Conservation (phyloP, 768 basidiomycete genomes). For the Lactifluus volemus region DNA sequence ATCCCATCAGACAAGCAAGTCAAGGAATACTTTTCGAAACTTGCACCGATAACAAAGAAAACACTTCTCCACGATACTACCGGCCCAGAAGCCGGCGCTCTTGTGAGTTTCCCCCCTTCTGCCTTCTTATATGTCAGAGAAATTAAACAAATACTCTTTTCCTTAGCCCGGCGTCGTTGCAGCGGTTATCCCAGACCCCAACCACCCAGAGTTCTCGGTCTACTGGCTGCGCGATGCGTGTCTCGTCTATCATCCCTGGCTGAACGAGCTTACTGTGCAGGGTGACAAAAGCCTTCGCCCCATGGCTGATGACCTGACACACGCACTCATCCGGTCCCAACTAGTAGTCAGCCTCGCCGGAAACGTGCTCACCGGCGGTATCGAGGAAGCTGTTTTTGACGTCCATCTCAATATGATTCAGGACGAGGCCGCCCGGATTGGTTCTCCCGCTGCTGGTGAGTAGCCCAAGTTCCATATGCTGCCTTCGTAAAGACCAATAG, state of each 20-base stretch:
- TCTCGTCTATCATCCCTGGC: slow-evolving; percentile 9
- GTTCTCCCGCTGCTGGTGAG: slow-evolving; percentile 13
- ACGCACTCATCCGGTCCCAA: slow-evolving; percentile 10
- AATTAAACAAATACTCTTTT: background rate
- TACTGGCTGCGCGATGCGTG: slow-evolving; percentile 12
- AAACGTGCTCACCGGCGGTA: slow-evolving; percentile 9
- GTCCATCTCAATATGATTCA: slow-evolving; percentile 1
- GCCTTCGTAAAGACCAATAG: background rate
- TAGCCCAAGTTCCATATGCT: background rate
- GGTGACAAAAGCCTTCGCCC: slow-evolving; percentile 8
- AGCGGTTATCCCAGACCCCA: slow-evolving; percentile 4
- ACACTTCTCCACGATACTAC: slow-evolving; percentile 11
- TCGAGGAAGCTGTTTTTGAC: slow-evolving; percentile 9
- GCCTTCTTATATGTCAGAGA: background rate
- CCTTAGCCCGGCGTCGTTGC: background rate
- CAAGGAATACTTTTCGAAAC: slow-evolving; percentile 6
- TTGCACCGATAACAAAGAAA: background rate
- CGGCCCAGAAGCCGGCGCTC: slow-evolving; percentile 7
- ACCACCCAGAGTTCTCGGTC: slow-evolving; percentile 9
- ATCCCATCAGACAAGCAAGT: slow-evolving; percentile 2
- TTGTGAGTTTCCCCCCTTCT: background rate
- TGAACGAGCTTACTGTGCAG: slow-evolving; percentile 8
- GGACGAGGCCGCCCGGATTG: background rate
- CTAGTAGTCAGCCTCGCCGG: slow-evolving; percentile 8
- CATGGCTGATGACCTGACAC: slow-evolving; percentile 4